Evolutionary conservation across 1,139 yeast species (phyloP).

Genomic region (Pichia norvegensis): DNA sequence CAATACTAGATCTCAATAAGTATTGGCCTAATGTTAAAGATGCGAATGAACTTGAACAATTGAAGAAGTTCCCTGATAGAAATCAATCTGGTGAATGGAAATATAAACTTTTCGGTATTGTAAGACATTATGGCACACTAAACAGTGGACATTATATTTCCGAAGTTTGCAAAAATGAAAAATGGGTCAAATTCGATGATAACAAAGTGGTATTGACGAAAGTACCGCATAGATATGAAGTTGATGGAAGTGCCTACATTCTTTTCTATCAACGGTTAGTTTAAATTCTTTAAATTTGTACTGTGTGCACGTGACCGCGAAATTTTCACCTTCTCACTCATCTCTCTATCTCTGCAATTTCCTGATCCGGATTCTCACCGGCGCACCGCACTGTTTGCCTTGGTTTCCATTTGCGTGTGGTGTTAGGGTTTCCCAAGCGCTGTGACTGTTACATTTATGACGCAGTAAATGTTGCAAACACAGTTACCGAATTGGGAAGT

Average conservation of each 20-base stretch:
- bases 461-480: background rate
- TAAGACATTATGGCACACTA: conserved; percentile 64
- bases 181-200: conserved; percentile 74
- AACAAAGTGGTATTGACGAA: conserved; percentile 49
- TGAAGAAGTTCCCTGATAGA: conserved; percentile 53
- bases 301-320: background rate
- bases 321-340: background rate
- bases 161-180: conserved; percentile 43
- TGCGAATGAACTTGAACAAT: conserved; percentile 37
- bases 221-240: conserved; percentile 14
- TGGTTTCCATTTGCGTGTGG: background rate
- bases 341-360: conserved; percentile 7
- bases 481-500: background rate
- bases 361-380: conserved; percentile 1
- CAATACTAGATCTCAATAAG: conserved; percentile 55
- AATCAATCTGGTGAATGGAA: conserved; percentile 62
- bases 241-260: conserved; percentile 59
- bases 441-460: background rate
- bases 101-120: conserved; percentile 52
- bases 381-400: background rate
- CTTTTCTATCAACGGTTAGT: conserved; percentile 49
- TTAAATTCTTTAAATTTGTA: background rate
- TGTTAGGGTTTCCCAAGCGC: background rate
- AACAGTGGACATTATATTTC: conserved; percentile 73
- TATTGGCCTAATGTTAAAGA: conserved; percentile 63